These are phyloP conservation scores for Cryptosporidium ryanae DNA, from an alignment of 169 alveolate species.

Conservation along the genomic window DNA sequence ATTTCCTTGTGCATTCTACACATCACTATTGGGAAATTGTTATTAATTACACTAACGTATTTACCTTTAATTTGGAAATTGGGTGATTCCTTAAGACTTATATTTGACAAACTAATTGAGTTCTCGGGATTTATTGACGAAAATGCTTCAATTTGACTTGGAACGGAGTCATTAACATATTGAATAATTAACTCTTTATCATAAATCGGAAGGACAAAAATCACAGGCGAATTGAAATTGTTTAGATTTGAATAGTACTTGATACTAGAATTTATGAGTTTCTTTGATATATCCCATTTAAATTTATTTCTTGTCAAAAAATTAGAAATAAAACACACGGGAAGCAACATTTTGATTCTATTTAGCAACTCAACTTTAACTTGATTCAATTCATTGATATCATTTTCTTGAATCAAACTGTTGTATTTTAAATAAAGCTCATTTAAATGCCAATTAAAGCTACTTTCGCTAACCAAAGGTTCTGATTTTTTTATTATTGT, in stretches of 20 bases:
- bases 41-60: neutral
- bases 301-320: neutral
- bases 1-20: slow-evolving; percentile 23
- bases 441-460: slow-evolving; percentile 56
- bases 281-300: slow-evolving; percentile 58
- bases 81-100: slow-evolving; percentile 16
- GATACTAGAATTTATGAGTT: slow-evolving; percentile 21
- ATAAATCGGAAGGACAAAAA: slow-evolving; percentile 34
- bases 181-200: slow-evolving; percentile 34
- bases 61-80: slow-evolving; percentile 1
- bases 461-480: slow-evolving; percentile 22
- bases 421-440: slow-evolving; percentile 9
- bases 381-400: neutral
- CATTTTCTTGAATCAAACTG: neutral
- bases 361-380: neutral
- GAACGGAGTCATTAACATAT: neutral
- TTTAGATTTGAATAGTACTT: slow-evolving; percentile 31
- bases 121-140: neutral
- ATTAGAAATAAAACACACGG: slow-evolving; percentile 25
- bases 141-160: slow-evolving; percentile 50
- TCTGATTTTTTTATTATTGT: slow-evolving; percentile 17
- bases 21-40: slow-evolving; percentile 20
- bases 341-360: slow-evolving; percentile 28
- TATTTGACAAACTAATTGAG: slow-evolving; percentile 17
- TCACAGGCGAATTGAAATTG: slow-evolving; percentile 10